These are phyloP conservation scores for Aspergillus baeticus DNA, from an alignment of 495 filamentous ascomycete genomes.

Conservation along the genomic window DNA sequence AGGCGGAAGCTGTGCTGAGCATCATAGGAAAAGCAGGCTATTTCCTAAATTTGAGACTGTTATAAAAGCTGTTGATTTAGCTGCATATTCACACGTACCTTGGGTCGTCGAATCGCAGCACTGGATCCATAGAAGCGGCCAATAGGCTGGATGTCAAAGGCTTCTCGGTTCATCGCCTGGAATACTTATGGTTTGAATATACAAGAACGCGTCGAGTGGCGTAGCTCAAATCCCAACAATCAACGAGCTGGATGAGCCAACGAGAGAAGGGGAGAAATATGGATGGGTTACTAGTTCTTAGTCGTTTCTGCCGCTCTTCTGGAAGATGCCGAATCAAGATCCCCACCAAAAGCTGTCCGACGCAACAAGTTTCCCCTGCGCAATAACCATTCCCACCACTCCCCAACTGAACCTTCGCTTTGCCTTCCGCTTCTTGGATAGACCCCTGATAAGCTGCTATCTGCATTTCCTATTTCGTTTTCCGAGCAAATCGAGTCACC, in stretches of 20 bases:
- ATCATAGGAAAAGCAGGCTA: constrained; percentile 89
- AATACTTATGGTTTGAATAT: background rate
- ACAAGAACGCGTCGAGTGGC: background rate
- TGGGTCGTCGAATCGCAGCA: constrained; percentile 66
- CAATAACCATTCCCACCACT: background rate
- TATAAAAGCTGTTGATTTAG: background rate
- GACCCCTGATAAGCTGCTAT: background rate
- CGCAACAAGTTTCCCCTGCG: constrained; percentile 1
- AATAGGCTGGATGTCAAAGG: constrained; percentile 64
- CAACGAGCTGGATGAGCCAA: too few species aligned
- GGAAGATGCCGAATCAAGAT: constrained; percentile 9
- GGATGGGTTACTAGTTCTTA: background rate
- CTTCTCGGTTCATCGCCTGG: constrained; percentile 29
- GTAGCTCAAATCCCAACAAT: too few species aligned
- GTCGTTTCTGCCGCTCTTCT: constrained; percentile 10
- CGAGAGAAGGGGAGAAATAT: background rate
- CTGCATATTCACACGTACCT: constrained; percentile 42
- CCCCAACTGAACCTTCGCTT: background rate
- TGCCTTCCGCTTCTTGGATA: background rate
- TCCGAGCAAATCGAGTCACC: background rate
- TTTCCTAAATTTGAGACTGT: constrained; percentile 56
- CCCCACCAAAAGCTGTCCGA: constrained; percentile 15
- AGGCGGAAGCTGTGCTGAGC: constrained; percentile 71
- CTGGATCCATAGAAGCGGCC: constrained; percentile 58
- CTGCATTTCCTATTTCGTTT: background rate